A percentile compares a stretch with the other conserved stretches of the same genome.
These are phyloP conservation scores for Tuber calosporum DNA, from an alignment of 495 filamentous ascomycete species.

Conservation along the genomic window DNA sequence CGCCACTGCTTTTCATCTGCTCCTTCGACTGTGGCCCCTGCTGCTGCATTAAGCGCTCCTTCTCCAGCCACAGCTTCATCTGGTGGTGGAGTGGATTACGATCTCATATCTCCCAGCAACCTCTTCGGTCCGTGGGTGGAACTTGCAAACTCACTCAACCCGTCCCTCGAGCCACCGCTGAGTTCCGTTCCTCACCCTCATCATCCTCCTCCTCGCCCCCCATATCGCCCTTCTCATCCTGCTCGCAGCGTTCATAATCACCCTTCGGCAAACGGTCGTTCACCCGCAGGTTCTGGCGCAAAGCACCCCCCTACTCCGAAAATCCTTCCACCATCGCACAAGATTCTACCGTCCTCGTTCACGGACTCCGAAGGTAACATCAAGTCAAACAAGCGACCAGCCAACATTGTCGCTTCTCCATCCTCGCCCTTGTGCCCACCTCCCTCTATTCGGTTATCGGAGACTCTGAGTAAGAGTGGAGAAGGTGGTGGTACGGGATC, in stretches of 20 bases:
- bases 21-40: background rate
- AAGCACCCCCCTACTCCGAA: background rate
- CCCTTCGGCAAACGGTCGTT: background rate
- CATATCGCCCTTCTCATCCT: background rate
- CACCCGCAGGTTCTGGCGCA: background rate
- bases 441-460: slow-evolving; percentile 9
- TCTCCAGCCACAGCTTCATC: background rate
- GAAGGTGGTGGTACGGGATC: slow-evolving; percentile 14
- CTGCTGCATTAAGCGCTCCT: background rate
- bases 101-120: background rate
- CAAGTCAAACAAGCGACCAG: background rate
- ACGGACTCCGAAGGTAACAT: background rate
- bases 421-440: slow-evolving; percentile 13
- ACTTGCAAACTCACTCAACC: slow-evolving; percentile 27
- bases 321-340: slow-evolving; percentile 5
- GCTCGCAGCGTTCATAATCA: background rate
- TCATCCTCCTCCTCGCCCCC: background rate
- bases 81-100: background rate
- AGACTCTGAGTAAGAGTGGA: slow-evolving; percentile 22
- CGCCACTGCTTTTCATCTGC: background rate
- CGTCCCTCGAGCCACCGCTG: slow-evolving; percentile 20
- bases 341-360: background rate
- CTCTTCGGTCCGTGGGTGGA: slow-evolving; percentile 27
- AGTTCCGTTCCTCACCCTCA: slow-evolving; percentile 18
- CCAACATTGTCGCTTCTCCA: slow-evolving; percentile 14